Conservation (phyloP, 2,329 filamentous ascomycete genomes). For the Curvularia eragrostidis region DNA sequence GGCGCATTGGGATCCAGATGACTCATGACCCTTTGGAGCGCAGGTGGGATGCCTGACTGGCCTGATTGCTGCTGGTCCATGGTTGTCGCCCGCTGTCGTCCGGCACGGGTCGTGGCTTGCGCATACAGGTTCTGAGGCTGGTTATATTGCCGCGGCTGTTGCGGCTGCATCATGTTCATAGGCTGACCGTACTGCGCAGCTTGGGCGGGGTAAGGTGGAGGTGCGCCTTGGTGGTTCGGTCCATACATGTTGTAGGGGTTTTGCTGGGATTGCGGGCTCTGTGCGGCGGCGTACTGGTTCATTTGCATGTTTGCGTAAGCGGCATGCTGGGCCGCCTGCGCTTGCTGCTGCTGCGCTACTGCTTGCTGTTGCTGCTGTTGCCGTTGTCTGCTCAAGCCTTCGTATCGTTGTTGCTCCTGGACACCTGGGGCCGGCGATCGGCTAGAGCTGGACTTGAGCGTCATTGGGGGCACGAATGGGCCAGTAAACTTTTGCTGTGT, state of each 20-base stretch:
- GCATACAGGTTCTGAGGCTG: slow-evolving; percentile 76
- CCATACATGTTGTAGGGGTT: slow-evolving; percentile 84
- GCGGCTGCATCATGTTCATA: slow-evolving; percentile 59
- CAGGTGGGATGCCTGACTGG: slow-evolving; percentile 87
- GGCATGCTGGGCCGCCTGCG: slow-evolving; percentile 66
- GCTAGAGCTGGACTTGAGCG: slow-evolving; percentile 83
- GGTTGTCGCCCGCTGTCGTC: slow-evolving; percentile 88
- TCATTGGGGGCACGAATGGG: slow-evolving; percentile 96
- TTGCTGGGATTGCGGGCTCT: slow-evolving; percentile 58
- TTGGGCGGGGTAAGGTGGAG: slow-evolving; percentile 81
- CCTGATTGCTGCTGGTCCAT: slow-evolving; percentile 95
- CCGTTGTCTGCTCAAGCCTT: slow-evolving; percentile 90
- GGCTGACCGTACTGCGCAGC: slow-evolving; percentile 60
- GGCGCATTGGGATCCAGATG: slow-evolving; percentile 94
- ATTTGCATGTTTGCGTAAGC: slow-evolving; percentile 70
- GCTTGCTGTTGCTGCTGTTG: slow-evolving; percentile 63
- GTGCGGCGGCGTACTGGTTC: slow-evolving; percentile 58
- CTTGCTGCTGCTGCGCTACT: slow-evolving; percentile 63
- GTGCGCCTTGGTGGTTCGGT: slow-evolving; percentile 69
- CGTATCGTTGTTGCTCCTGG: slow-evolving; percentile 93
- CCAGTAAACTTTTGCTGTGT: slow-evolving; percentile 97
- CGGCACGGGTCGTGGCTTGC: slow-evolving; percentile 77
- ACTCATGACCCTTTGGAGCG: slow-evolving; percentile 92
- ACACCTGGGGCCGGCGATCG: slow-evolving; percentile 92
- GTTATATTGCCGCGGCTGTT: slow-evolving; percentile 49